phyloP scores from a whole-genome alignment of 305 asterid genomes.

The Plantago coronopus region DNA sequence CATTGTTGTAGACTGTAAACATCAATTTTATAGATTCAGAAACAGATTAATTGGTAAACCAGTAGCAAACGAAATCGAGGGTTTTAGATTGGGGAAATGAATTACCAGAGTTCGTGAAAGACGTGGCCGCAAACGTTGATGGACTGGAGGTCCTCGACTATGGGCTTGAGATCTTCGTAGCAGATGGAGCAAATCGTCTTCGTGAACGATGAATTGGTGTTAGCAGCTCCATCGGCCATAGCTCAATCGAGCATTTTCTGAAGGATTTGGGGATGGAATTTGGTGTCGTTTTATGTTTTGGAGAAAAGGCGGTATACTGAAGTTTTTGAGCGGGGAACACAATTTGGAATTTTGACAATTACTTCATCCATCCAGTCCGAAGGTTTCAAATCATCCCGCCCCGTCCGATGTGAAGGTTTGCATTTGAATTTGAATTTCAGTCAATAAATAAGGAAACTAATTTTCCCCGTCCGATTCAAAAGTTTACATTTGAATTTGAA shows the following conservation, averaged over 20 bases:
- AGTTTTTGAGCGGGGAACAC: not conserved
- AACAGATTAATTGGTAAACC: not conserved
- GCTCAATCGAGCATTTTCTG: not conserved
- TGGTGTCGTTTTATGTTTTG: not conserved
- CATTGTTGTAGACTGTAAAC: slow-evolving; percentile 76
- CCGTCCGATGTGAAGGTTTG: no score
- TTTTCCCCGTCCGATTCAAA: no score
- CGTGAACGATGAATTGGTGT: slow-evolving; percentile 34
- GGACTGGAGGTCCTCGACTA: slow-evolving; percentile 74
- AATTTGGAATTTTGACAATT: no score
- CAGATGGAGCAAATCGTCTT: slow-evolving; percentile 92
- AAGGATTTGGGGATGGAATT: no score
- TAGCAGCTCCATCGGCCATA: not conserved
- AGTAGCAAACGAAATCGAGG: not conserved
- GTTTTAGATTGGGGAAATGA: not conserved
- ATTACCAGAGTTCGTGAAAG: slow-evolving; percentile 91
- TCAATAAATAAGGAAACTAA: no score
- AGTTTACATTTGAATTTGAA: no score
- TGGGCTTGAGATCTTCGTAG: slow-evolving; percentile 88
- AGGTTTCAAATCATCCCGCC: no score
- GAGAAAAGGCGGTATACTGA: not conserved
- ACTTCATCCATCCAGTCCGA: no score
- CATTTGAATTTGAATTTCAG: no score
- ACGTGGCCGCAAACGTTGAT: slow-evolving; percentile 92
- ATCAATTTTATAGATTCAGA: slow-evolving; percentile 2